These are phyloP conservation scores for Chamaenerion angustifolium DNA, from an alignment of 345 rosid genomes.

Conservation along the genomic window DNA sequence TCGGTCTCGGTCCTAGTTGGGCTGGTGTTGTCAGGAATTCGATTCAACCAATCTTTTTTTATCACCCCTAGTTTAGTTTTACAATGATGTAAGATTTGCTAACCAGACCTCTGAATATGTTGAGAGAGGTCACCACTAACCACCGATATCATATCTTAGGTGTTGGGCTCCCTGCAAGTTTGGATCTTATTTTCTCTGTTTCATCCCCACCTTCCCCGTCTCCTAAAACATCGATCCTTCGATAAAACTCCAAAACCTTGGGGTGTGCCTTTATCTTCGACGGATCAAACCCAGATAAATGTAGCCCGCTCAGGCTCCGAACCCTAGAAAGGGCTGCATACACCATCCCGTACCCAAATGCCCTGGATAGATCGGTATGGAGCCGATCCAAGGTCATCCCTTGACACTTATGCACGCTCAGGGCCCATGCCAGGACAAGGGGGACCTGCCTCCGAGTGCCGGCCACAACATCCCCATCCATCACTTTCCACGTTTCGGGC, in stretches of 20 bases:
- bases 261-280: constrained; percentile 18
- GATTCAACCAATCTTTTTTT: no score
- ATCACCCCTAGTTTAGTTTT: no score
- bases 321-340: constrained; percentile 17
- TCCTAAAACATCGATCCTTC: not conserved
- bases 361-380: constrained; percentile 13
- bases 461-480: constrained; percentile 8
- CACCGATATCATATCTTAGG: no score
- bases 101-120: no score
- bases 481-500: constrained; percentile 8
- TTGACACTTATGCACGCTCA: constrained; percentile 24
- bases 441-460: constrained; percentile 16
- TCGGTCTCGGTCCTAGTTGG: no score
- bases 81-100: no score
- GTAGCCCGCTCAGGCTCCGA: constrained; percentile 12
- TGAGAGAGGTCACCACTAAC: no score
- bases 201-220: no score
- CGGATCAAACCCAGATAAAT: constrained; percentile 16
- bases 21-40: no score
- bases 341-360: constrained; percentile 20
- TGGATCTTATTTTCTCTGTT: no score
- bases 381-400: constrained; percentile 16
- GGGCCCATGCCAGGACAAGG: constrained; percentile 16
- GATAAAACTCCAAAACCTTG: constrained; percentile 13
- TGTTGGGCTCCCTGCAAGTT: no score